Evolutionary conservation across 768 basidiomycete genomes (phyloP).

Genomic region (Phaeotremella fagi): DNA sequence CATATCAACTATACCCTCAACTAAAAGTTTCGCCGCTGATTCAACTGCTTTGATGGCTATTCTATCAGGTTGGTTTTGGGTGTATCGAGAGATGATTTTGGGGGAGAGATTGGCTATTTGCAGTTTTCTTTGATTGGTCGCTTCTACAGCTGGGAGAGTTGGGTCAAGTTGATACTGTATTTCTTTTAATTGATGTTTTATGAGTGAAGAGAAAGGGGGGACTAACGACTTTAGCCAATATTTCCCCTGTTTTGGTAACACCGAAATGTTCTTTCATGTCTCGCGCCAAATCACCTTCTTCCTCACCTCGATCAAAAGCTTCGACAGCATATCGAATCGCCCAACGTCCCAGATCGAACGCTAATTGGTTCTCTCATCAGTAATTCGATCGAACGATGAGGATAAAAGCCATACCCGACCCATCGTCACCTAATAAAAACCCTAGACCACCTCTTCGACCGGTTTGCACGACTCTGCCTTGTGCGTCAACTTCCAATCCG

Average conservation of each 20-base stretch:
- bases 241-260: conserved; percentile 24
- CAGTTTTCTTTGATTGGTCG: conserved; percentile 33
- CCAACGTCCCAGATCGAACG: conserved; percentile 30
- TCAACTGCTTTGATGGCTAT: conserved; percentile 14
- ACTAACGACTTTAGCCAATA: conserved; percentile 30
- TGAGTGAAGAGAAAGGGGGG: neutral
- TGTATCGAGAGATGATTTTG: conserved; percentile 12
- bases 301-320: conserved; percentile 26
- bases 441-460: conserved; percentile 34
- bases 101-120: conserved; percentile 22
- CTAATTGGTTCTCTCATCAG: conserved; percentile 3
- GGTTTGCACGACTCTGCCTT: conserved; percentile 15
- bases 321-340: conserved; percentile 30
- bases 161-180: conserved; percentile 31
- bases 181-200: neutral
- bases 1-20: conserved; percentile 14
- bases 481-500: conserved; percentile 16
- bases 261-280: conserved; percentile 26
- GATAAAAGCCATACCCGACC: conserved; percentile 26
- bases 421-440: conserved; percentile 37
- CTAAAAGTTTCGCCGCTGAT: conserved; percentile 10
- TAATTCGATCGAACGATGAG: neutral
- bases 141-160: conserved; percentile 17
- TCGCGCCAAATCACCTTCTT: conserved; percentile 12
- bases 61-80: conserved; percentile 11